These are phyloP conservation scores for Ascochyta fabae DNA, from an alignment of 2,329 filamentous ascomycete genomes.

Conservation along the genomic window DNA sequence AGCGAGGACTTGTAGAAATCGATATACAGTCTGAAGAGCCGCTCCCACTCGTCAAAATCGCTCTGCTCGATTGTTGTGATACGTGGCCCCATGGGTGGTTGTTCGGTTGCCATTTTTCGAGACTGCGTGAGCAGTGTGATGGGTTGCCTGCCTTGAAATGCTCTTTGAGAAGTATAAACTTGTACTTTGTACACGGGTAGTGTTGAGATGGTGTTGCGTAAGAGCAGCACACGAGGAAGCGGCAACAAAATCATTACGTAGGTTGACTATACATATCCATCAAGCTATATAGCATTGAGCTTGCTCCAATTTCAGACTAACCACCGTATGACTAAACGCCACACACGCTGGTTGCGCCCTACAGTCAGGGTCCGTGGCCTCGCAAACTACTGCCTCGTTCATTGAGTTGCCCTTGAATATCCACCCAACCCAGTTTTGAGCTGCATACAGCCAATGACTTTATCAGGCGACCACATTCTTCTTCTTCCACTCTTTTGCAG, in stretches of 20 bases:
- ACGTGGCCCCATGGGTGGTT: background rate
- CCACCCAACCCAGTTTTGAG: background rate
- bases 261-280: too few relatives aligned
- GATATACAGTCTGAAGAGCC: conserved; percentile 18
- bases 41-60: conserved; percentile 14
- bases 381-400: conserved; percentile 12
- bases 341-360: background rate
- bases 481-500: conserved; percentile 51
- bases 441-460: background rate
- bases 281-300: too few relatives aligned
- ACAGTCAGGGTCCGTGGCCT: background rate
- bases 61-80: conserved; percentile 6
- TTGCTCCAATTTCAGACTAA: too few relatives aligned
- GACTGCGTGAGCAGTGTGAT: background rate
- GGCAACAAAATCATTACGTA: background rate
- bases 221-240: background rate
- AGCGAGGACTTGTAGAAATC: conserved; percentile 20
- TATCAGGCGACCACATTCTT: conserved; percentile 17
- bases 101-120: background rate
- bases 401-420: conserved; percentile 6
- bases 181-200: too few relatives aligned
- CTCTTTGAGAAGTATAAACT: too few relatives aligned
- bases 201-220: too few relatives aligned
- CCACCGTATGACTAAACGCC: background rate
- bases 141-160: too few relatives aligned